These are phyloP conservation scores for Orbilia oligospora DNA, from an alignment of 2,329 filamentous ascomycete species.

Conservation along the genomic window DNA sequence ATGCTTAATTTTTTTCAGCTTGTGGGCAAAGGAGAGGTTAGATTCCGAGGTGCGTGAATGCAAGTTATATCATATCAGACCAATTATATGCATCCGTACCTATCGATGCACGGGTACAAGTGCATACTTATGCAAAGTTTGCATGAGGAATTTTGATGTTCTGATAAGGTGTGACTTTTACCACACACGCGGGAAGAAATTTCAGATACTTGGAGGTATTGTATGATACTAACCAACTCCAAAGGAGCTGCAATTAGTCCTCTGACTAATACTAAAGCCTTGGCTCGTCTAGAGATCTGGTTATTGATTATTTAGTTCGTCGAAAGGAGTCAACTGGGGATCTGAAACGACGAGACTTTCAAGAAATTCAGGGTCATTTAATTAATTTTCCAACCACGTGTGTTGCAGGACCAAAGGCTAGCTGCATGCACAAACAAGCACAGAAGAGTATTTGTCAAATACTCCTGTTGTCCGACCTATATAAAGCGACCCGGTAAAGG, in stretches of 20 bases:
- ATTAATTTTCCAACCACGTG: neutral
- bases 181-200: too few species aligned
- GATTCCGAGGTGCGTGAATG: conserved; percentile 18
- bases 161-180: neutral
- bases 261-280: conserved; percentile 3
- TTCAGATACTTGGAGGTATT: too few species aligned
- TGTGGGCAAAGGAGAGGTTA: neutral
- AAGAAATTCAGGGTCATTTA: neutral
- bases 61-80: neutral
- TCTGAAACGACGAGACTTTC: conserved; percentile 3
- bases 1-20: neutral
- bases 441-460: conserved; percentile 12
- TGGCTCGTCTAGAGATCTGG: neutral
- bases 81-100: neutral
- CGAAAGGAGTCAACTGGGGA: neutral
- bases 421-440: too few species aligned
- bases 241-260: neutral
- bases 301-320: too few species aligned
- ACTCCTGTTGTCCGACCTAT: neutral
- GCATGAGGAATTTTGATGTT: neutral
- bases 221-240: neutral
- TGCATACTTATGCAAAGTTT: neutral
- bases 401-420: neutral
- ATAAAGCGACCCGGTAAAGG: neutral
- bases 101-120: neutral